phyloP scores from a whole-genome alignment of 352 stramenopile genomes.

The Pythium chondricola region DNA sequence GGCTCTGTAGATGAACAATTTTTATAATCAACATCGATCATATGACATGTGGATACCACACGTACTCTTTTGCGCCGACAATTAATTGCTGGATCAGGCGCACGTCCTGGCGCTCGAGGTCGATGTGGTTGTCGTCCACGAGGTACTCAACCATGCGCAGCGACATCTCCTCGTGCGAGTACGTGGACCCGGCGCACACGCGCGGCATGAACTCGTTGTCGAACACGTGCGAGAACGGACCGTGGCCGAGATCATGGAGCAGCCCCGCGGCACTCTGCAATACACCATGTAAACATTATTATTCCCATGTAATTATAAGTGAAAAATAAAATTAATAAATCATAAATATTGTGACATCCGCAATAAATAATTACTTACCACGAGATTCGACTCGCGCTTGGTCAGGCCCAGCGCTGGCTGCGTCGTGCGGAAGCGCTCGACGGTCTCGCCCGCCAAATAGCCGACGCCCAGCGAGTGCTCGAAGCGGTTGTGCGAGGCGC shows the following conservation, averaged over 20 bases:
- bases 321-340: too few species aligned
- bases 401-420: constrained; percentile 90
- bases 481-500: constrained; percentile 92
- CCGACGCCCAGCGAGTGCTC: constrained; percentile 95
- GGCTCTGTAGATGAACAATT: constrained; percentile 20
- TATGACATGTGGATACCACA: neutral
- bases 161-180: constrained; percentile 83
- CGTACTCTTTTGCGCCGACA: constrained; percentile 67
- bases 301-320: too few species aligned
- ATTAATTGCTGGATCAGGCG: constrained; percentile 79
- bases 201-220: constrained; percentile 87
- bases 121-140: constrained; percentile 76
- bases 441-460: constrained; percentile 88
- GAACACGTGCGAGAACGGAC: constrained; percentile 95
- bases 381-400: constrained; percentile 63
- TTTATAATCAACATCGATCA: neutral
- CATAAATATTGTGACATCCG: neutral
- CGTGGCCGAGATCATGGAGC: constrained; percentile 90
- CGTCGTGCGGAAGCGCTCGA: constrained; percentile 70
- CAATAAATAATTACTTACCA: too few species aligned
- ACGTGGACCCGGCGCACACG: constrained; percentile 31
- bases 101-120: constrained; percentile 57
- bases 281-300: neutral
- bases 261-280: constrained; percentile 65
- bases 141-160: constrained; percentile 75